Base-by-base conservation (phyloP, 1,284 basidiomycete species). In the Lentinula novae-zelandiae region DNA sequence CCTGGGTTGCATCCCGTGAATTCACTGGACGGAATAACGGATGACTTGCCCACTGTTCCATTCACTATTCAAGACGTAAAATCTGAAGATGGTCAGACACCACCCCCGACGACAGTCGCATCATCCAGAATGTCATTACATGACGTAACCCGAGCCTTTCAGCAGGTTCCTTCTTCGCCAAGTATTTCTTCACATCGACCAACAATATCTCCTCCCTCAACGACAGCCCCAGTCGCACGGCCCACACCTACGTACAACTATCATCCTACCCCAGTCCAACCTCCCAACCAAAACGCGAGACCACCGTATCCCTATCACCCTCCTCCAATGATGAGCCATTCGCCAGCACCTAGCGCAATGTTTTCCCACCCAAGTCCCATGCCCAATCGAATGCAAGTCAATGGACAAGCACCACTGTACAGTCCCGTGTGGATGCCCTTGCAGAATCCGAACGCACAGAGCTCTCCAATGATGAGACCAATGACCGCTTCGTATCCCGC, bases 111-210 rank as follows among this genome's bases (percentile, higher is more conserved):
- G 10, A 73, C 77, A 17, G 74, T 78, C 49, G 76, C 78, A 8
- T 82, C 88, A 38, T 86, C 87, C 13, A 83, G 88, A 51, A 90
- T 92, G 84, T 90, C 90, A 10, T 74, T 87, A 44, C 84, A 86
- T 63, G 90, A 93, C 62, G 90, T 92, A 27, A 90, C 87, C 13
- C 84, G 88, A 62, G 89, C 90, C 27, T 93, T 93, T 75, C 90
- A 93, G 68, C 87, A 87, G 71, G 91, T 92, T 36, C 87, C 89
- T 1, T 82, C 87, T 8, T 77, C 85, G 12, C 73, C 78, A 7
- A 75, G 72, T 10, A 71, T 78, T 50, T 71, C 78, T 7, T 68
- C 77, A 38, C 78, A 79, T 62, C 77, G 81, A 66, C 73, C 76
- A 60, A 67, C 79, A n/a, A 71, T 80, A 53, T 81, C 82, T 51